A percentile compares a stretch with the other conserved stretches of the same genome.
Evolutionary conservation across 352 stramenopile species (phyloP).

Genomic region (Phytopythium oedochilum): DNA sequence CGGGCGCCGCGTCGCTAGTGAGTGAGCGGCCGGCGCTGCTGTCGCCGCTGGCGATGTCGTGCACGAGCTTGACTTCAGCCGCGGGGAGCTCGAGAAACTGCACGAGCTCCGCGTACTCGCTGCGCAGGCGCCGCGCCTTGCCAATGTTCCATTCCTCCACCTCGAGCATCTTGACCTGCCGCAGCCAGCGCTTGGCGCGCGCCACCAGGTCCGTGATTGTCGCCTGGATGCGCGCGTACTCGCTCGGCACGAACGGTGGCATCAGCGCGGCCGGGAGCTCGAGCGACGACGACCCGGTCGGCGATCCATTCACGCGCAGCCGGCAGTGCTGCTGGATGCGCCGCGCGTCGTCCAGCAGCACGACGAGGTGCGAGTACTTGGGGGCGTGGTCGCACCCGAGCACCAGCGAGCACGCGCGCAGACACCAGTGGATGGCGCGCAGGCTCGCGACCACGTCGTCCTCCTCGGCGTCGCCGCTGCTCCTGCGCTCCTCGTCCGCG

Average conservation of each 20-base stretch:
- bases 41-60: conserved; percentile 21
- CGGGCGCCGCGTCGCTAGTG: not conserved
- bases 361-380: conserved; percentile 63
- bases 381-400: conserved; percentile 40
- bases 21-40: not conserved
- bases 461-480: conserved; percentile 22
- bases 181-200: conserved; percentile 59
- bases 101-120: conserved; percentile 44
- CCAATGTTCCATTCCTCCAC: conserved; percentile 67
- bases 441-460: conserved; percentile 49
- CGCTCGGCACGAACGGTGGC: conserved; percentile 41
- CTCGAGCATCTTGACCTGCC: conserved; percentile 58
- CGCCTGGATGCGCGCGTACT: conserved; percentile 67
- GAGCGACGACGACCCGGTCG: conserved; percentile 32
- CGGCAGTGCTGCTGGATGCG: conserved; percentile 1
- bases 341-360: conserved; percentile 48
- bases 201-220: conserved; percentile 65
- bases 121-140: conserved; percentile 33
- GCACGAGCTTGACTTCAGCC: conserved; percentile 61
- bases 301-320: too few species aligned
- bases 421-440: conserved; percentile 68
- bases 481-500: conserved; percentile 32
- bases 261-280: conserved; percentile 1
- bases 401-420: conserved; percentile 65
- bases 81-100: conserved; percentile 62